phyloP scores from a whole-genome alignment of 352 stramenopile species.

The Pythium brassicae region DNA sequence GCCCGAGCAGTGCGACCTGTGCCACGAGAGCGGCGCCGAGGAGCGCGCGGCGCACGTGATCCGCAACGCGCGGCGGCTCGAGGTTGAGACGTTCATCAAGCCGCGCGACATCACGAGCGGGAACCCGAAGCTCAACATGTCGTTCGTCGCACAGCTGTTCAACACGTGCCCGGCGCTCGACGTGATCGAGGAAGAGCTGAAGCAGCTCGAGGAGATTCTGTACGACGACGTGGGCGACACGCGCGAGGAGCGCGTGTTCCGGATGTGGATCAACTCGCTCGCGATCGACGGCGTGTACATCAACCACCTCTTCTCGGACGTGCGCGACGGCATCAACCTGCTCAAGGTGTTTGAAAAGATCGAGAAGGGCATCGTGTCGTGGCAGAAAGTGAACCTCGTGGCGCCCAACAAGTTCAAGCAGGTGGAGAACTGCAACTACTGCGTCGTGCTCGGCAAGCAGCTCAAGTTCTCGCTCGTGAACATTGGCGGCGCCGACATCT shows the following conservation, averaged over 20 bases:
- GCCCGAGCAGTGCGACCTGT: slow-evolving; percentile 64
- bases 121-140: slow-evolving; percentile 92
- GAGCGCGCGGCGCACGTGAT: slow-evolving; percentile 81
- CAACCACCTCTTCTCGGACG: slow-evolving; percentile 89
- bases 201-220: slow-evolving; percentile 83
- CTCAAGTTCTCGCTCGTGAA: slow-evolving; percentile 89
- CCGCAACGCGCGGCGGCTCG: slow-evolving; percentile 73
- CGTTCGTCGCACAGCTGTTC: slow-evolving; percentile 88
- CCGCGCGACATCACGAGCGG: slow-evolving; percentile 89
- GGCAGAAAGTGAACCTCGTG: slow-evolving; percentile 86
- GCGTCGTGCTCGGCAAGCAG: slow-evolving; percentile 83
- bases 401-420: slow-evolving; percentile 90
- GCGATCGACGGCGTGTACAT: slow-evolving; percentile 85
- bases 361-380: slow-evolving; percentile 83
- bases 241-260: slow-evolving; percentile 86
- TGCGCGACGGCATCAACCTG: slow-evolving; percentile 86
- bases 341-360: slow-evolving; percentile 90
- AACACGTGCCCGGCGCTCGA: slow-evolving; percentile 88
- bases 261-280: slow-evolving; percentile 93
- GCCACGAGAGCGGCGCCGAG: slow-evolving; percentile 40
- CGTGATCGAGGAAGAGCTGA: slow-evolving; percentile 77
- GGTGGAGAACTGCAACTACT: slow-evolving; percentile 90
- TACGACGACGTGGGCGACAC: slow-evolving; percentile 86
- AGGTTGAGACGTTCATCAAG: slow-evolving; percentile 90
- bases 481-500: slow-evolving; percentile 90